These are phyloP conservation scores for Bacidia gigantensis DNA, from an alignment of 495 filamentous ascomycete genomes.

Conservation along the genomic window DNA sequence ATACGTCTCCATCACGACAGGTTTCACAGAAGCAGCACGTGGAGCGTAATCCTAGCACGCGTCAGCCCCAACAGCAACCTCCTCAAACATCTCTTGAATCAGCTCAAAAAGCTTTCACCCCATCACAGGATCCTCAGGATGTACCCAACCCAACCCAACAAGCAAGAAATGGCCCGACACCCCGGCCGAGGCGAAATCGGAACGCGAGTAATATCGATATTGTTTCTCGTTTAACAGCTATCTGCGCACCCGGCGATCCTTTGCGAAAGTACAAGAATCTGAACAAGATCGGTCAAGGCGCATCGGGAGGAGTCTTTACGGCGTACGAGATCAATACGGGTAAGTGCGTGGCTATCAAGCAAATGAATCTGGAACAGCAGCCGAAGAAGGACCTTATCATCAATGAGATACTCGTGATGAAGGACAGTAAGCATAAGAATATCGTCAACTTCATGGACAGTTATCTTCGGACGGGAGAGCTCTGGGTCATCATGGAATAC, in stretches of 20 bases:
- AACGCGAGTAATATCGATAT: slow-evolving; percentile 58
- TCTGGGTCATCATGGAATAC: slow-evolving; percentile 99
- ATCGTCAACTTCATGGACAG: slow-evolving; percentile 99
- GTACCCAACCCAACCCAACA: slow-evolving; percentile 35
- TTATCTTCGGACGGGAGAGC: slow-evolving; percentile 71
- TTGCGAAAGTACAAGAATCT: slow-evolving; percentile 73
- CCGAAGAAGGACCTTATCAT: slow-evolving; percentile 99
- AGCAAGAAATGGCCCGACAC: slow-evolving; percentile 35
- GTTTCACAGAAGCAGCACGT: slow-evolving; percentile 41
- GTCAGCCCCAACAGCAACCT: slow-evolving; percentile 30
- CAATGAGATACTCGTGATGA: slow-evolving; percentile 98
- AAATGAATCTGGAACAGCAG: slow-evolving; percentile 98
- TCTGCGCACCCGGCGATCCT: slow-evolving; percentile 81
- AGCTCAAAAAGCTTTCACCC: not conserved
- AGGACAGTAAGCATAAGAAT: slow-evolving; percentile 94
- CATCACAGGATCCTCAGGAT: slow-evolving; percentile 30
- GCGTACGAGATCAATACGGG: slow-evolving; percentile 75
- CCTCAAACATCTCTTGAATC: slow-evolving; percentile 4
- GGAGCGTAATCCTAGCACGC: slow-evolving; percentile 56
- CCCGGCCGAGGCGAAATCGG: slow-evolving; percentile 57
- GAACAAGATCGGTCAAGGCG: slow-evolving; percentile 94
- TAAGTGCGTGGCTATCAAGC: slow-evolving; percentile 90
- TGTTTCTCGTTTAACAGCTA: slow-evolving; percentile 63
- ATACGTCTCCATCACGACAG: slow-evolving; percentile 62
- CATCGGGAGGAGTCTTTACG: slow-evolving; percentile 89